Evolutionary conservation across 2,329 filamentous ascomycete genomes (phyloP).

Genomic region (Aspergillus fijiensis): DNA sequence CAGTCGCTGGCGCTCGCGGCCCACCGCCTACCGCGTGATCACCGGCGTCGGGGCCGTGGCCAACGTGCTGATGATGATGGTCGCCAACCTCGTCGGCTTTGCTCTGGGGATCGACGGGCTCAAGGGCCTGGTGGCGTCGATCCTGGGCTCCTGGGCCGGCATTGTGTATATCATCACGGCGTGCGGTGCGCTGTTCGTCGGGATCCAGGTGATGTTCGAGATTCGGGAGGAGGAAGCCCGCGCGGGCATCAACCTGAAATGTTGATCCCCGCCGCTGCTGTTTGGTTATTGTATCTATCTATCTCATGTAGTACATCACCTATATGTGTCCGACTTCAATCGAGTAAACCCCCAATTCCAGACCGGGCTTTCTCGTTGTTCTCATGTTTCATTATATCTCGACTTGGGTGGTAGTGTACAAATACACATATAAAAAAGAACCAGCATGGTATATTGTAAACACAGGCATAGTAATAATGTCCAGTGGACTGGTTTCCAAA

Average conservation of each 20-base stretch:
- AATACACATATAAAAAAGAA: too few species aligned
- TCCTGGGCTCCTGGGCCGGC: slow-evolving; percentile 75
- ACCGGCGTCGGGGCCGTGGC: slow-evolving; percentile 76
- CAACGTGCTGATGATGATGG: slow-evolving; percentile 94
- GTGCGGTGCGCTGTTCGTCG: slow-evolving; percentile 75
- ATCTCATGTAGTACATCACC: too few species aligned
- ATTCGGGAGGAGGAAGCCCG: slow-evolving; percentile 80
- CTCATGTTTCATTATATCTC: too few species aligned
- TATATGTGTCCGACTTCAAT: too few species aligned
- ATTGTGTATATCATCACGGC: slow-evolving; percentile 70
- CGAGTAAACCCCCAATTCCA: too few species aligned
- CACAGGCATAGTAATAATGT: too few species aligned
- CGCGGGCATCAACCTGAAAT: slow-evolving; percentile 79
- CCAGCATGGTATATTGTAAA: too few species aligned
- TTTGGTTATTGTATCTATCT: not conserved
- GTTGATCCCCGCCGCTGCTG: slow-evolving; percentile 46
- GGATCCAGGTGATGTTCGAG: slow-evolving; percentile 95
- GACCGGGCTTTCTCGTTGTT: too few species aligned
- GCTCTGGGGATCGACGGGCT: slow-evolving; percentile 88
- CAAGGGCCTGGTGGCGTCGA: slow-evolving; percentile 70
- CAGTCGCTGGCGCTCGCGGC: slow-evolving; percentile 66
- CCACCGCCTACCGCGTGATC: slow-evolving; percentile 73
- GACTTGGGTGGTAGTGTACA: too few species aligned
- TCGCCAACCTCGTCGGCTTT: slow-evolving; percentile 91
- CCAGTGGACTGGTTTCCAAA: too few species aligned